Percentiles rank a stretch among this genome's conserved stretches.
phyloP scores from a whole-genome alignment of 345 rosid species.

The Ricinus communis region DNA sequence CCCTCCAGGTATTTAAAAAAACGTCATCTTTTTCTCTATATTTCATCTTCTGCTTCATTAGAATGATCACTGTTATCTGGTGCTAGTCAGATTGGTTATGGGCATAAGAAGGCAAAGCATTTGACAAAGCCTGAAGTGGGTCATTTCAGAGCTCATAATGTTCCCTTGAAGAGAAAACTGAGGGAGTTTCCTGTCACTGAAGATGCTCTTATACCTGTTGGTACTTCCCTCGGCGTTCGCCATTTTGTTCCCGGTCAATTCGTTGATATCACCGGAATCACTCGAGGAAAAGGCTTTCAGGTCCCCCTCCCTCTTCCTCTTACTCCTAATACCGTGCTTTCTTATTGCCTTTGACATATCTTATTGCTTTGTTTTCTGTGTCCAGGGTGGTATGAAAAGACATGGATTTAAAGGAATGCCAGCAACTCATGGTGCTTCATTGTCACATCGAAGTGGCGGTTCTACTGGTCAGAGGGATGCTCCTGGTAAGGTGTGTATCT shows the following conservation, averaged over 20 bases:
- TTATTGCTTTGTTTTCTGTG: constrained; percentile 12
- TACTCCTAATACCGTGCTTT: too few relatives aligned
- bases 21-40: neutral
- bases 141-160: constrained; percentile 96
- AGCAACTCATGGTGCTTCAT: constrained; percentile 81
- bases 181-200: constrained; percentile 91
- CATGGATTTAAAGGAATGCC: constrained; percentile 55
- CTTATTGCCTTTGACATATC: constrained; percentile 1
- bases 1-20: constrained; percentile 60
- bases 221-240: constrained; percentile 67
- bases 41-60: neutral
- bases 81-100: constrained; percentile 83
- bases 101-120: constrained; percentile 93
- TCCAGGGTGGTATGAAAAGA: constrained; percentile 91
- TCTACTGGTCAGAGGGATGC: constrained; percentile 98
- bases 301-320: too few relatives aligned
- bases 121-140: constrained; percentile 91
- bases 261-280: constrained; percentile 83
- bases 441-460: constrained; percentile 71
- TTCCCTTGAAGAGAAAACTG: constrained; percentile 87
- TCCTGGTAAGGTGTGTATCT: constrained; percentile 73
- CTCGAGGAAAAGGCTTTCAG: constrained; percentile 96
- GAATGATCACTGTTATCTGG: constrained; percentile 22
- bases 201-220: constrained; percentile 86
- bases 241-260: constrained; percentile 94